phyloP scores from a whole-genome alignment of 768 basidiomycete species.

The Rhodotorula kratochvilovae region DNA sequence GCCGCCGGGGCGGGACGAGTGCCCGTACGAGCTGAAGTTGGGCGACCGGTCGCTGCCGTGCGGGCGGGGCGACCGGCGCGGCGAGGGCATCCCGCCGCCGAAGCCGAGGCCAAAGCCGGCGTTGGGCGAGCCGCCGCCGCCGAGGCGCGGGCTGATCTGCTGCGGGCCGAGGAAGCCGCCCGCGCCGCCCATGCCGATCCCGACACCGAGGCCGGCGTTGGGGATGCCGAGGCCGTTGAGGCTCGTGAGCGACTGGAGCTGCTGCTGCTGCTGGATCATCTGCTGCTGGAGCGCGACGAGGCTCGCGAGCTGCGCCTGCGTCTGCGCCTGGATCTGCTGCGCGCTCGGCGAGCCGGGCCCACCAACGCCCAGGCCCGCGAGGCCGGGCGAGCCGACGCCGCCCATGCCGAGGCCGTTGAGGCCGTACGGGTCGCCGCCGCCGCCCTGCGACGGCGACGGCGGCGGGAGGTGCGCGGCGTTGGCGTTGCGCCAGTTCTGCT shows the following conservation, averaged over 20 bases:
- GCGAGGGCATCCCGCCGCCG: slow-evolving; percentile 30
- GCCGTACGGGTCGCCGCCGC: not conserved
- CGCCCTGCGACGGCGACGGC: slow-evolving; percentile 6
- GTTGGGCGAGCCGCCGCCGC: not conserved
- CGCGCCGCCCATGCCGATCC: slow-evolving; percentile 13
- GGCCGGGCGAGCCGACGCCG: not conserved
- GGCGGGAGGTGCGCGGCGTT: slow-evolving; percentile 35
- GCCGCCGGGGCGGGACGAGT: slow-evolving; percentile 2
- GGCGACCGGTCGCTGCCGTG: slow-evolving; percentile 12
- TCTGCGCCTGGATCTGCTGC: slow-evolving; percentile 33
- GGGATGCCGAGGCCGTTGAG: slow-evolving; percentile 8
- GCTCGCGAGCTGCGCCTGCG: slow-evolving; percentile 43
- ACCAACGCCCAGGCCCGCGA: slow-evolving; percentile 17
- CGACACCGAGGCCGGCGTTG: slow-evolving; percentile 6
- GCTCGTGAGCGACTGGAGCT: slow-evolving; percentile 41
- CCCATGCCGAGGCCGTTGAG: not conserved
- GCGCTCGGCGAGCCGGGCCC: slow-evolving; percentile 18
- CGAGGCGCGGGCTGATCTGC: slow-evolving; percentile 28
- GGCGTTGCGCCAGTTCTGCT: slow-evolving; percentile 44
- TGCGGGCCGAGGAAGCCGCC: slow-evolving; percentile 15
- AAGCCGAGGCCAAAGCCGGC: not conserved
- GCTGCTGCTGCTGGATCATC: slow-evolving; percentile 45
- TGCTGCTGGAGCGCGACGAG: slow-evolving; percentile 46
- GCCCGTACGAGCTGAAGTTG: not conserved
- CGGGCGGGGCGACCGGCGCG: slow-evolving; percentile 43